These are phyloP conservation scores for Echeveria elegans DNA, from an alignment of 164 flowering plant species.

Conservation along the genomic window DNA sequence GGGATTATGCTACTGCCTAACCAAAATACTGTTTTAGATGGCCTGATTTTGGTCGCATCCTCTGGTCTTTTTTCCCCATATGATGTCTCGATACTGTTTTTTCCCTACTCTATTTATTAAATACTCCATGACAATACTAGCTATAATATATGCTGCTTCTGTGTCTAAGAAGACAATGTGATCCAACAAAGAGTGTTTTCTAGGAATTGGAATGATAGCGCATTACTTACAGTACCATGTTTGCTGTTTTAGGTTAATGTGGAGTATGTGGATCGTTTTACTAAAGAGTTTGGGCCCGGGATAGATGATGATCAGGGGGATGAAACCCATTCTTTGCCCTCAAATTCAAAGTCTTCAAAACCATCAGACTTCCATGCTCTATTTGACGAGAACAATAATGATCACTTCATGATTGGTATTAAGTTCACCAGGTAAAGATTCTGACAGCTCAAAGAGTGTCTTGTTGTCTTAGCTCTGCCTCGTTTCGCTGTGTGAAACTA, in stretches of 20 bases:
- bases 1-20: not conserved
- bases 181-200: too few relatives aligned
- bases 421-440: slow-evolving; percentile 61
- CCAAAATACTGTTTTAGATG: not conserved
- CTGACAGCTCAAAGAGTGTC: not conserved
- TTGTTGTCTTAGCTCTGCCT: not conserved
- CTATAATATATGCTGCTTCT: too few relatives aligned
- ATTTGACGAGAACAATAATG: slow-evolving; percentile 66
- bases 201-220: too few relatives aligned
- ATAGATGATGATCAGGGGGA: slow-evolving; percentile 28
- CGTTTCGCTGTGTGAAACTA: not conserved
- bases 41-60: not conserved
- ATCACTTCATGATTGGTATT: slow-evolving; percentile 80
- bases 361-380: slow-evolving; percentile 69
- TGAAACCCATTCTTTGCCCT: slow-evolving; percentile 11
- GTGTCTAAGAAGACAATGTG: too few relatives aligned
- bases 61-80: not conserved
- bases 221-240: not conserved
- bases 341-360: slow-evolving; percentile 46
- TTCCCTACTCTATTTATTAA: not conserved
- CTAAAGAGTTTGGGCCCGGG: slow-evolving; percentile 52
- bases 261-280: slow-evolving; percentile 64
- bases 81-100: not conserved
- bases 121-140: not conserved
- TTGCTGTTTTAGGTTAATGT: slow-evolving; percentile 43